These are phyloP conservation scores for Fusarium oxysporum DNA, from an alignment of 2,329 filamentous ascomycete species.

Conservation along the genomic window DNA sequence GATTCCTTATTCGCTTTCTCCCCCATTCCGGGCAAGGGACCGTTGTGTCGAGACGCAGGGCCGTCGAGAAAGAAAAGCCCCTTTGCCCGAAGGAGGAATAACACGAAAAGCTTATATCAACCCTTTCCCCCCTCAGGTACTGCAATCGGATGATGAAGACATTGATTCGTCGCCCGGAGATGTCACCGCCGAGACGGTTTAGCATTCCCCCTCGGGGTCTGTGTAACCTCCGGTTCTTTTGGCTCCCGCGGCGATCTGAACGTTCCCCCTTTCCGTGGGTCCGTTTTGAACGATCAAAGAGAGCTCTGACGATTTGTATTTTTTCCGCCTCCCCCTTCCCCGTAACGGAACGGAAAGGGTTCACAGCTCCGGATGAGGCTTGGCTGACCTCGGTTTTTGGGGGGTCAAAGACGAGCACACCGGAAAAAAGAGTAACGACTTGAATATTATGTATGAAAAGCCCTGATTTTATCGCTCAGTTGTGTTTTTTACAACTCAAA, in stretches of 20 bases:
- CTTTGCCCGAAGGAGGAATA: background rate
- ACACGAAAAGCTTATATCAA: constrained; percentile 11
- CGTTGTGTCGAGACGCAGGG: constrained; percentile 19
- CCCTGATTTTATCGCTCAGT: constrained; percentile 9
- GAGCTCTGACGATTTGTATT: constrained; percentile 51
- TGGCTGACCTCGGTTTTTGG: background rate
- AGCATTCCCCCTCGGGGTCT: constrained; percentile 22
- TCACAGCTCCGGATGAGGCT: background rate
- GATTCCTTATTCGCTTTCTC: background rate
- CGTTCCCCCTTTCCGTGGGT: constrained; percentile 32
- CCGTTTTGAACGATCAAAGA: constrained; percentile 68
- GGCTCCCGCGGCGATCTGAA: constrained; percentile 54
- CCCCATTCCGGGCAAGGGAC: background rate
- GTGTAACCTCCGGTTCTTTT: constrained; percentile 25
- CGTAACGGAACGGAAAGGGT: background rate
- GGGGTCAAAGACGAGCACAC: background rate
- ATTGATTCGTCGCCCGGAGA: constrained; percentile 47
- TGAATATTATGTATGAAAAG: constrained; percentile 33
- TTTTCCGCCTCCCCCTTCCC: background rate
- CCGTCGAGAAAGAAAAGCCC: background rate
- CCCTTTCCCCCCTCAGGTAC: background rate
- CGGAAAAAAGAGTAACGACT: constrained; percentile 13
- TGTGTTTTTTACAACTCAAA: constrained; percentile 11
- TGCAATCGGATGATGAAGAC: constrained; percentile 63
- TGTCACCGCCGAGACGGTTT: constrained; percentile 45